phyloP scores from a whole-genome alignment of 768 basidiomycete species.

The Leccinum variicolor region DNA sequence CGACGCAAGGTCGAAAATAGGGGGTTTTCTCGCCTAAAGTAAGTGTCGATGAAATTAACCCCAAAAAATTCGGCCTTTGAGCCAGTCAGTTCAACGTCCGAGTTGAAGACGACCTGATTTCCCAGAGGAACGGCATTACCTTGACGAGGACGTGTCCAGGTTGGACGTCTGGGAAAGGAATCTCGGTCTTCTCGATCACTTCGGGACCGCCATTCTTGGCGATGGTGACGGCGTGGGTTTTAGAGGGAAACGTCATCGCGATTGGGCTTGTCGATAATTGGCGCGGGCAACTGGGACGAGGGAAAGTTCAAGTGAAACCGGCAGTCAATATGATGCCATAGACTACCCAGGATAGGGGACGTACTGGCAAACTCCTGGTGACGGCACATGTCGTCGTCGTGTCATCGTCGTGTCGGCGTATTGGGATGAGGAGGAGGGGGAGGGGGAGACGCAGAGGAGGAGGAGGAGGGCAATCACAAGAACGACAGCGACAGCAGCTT shows the following conservation, averaged over 20 bases:
- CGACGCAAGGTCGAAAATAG: background rate
- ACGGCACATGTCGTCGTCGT: no score
- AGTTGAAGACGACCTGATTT: background rate
- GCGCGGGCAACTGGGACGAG: background rate
- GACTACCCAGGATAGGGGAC: background rate
- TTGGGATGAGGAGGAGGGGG: no score
- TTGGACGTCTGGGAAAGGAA: slow-evolving; percentile 65
- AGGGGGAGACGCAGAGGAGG: no score
- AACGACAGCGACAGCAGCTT: no score
- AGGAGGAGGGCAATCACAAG: no score
- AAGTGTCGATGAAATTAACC: slow-evolving; percentile 87
- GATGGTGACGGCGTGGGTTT: slow-evolving; percentile 70
- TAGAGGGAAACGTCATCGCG: slow-evolving; percentile 56
- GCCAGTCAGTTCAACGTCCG: background rate
- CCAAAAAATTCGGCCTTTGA: slow-evolving; percentile 67
- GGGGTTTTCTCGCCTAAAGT: slow-evolving; percentile 56
- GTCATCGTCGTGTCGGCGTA: no score
- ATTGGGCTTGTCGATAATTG: slow-evolving; percentile 23
- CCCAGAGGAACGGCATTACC: slow-evolving; percentile 15
- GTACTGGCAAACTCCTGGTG: background rate
- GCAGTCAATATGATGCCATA: background rate
- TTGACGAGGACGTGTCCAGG: slow-evolving; percentile 55
- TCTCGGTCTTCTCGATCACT: slow-evolving; percentile 61
- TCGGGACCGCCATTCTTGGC: slow-evolving; percentile 72
- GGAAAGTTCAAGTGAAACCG: background rate